Evolutionary conservation across 306 rosid genomes (phyloP).

Genomic region (Rosa rugosa): DNA sequence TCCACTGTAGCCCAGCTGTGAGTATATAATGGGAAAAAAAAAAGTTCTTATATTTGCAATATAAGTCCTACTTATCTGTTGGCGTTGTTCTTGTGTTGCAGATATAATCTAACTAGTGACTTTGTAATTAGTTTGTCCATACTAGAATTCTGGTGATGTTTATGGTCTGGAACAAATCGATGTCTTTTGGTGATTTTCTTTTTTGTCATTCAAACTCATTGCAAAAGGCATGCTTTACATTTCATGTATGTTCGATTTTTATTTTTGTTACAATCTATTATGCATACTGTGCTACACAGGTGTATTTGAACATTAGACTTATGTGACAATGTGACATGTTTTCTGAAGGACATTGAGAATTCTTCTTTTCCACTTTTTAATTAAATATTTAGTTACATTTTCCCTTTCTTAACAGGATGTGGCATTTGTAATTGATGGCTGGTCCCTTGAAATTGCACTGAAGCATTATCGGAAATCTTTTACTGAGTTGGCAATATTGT

Average conservation of each 20-base stretch:
- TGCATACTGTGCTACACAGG: background rate
- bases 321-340: background rate
- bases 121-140: background rate
- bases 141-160: background rate
- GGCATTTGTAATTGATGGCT: slow-evolving; percentile 96
- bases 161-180: background rate
- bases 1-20: background rate
- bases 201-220: background rate
- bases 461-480: slow-evolving; percentile 80
- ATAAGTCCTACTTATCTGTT: background rate
- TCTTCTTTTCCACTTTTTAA: background rate
- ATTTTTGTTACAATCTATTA: background rate
- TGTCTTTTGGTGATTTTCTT: background rate
- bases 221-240: background rate
- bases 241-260: too few relatives aligned
- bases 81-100: background rate
- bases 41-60: background rate
- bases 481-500: slow-evolving; percentile 91
- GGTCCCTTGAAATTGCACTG: slow-evolving; percentile 98
- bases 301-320: background rate
- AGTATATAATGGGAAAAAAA: background rate
- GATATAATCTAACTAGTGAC: background rate
- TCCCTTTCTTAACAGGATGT: slow-evolving; percentile 53
- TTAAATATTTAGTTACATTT: slow-evolving; percentile 16
- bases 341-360: background rate